These are phyloP conservation scores for Eragrostis tef DNA, from an alignment of 202 grass and related monocot species.

Conservation along the genomic window DNA sequence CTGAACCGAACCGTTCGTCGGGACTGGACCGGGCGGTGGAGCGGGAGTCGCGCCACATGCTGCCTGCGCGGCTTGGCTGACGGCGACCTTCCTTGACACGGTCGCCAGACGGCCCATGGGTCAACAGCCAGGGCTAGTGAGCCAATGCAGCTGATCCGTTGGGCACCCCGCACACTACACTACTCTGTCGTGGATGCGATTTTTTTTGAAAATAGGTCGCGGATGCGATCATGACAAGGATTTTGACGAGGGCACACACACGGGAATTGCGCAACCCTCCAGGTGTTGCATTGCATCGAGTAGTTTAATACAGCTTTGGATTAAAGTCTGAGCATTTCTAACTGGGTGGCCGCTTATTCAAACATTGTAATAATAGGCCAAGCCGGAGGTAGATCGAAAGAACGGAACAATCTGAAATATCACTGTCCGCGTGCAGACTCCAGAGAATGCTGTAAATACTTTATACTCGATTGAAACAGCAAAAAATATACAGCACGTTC, in stretches of 20 bases:
- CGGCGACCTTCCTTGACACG: constrained; percentile 1
- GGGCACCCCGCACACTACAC: no score
- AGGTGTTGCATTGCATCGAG: no score
- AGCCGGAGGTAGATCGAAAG: not conserved
- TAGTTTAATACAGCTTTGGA: not conserved
- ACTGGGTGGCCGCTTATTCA: not conserved
- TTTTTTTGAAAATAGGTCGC: no score
- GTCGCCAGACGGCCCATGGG: constrained; percentile 26
- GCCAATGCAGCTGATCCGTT: not conserved
- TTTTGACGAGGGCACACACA: not conserved
- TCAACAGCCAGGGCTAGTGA: not conserved
- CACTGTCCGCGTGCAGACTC: not conserved
- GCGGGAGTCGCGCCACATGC: not conserved
- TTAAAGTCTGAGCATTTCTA: not conserved
- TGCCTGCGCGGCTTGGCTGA: constrained; percentile 10
- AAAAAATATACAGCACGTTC: not conserved
- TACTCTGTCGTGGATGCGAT: no score
- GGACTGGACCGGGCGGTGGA: constrained; percentile 33
- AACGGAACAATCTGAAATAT: not conserved
- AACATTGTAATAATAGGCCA: not conserved
- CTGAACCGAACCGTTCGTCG: not conserved
- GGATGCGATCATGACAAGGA: not conserved
- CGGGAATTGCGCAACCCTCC: not conserved
- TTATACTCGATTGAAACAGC: not conserved
- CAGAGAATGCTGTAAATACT: not conserved